Percentiles rank a stretch among this genome's conserved stretches.
These are phyloP conservation scores for Trichoderma sp. DNA, from an alignment of 2,329 filamentous ascomycete species.

Conservation along the genomic window DNA sequence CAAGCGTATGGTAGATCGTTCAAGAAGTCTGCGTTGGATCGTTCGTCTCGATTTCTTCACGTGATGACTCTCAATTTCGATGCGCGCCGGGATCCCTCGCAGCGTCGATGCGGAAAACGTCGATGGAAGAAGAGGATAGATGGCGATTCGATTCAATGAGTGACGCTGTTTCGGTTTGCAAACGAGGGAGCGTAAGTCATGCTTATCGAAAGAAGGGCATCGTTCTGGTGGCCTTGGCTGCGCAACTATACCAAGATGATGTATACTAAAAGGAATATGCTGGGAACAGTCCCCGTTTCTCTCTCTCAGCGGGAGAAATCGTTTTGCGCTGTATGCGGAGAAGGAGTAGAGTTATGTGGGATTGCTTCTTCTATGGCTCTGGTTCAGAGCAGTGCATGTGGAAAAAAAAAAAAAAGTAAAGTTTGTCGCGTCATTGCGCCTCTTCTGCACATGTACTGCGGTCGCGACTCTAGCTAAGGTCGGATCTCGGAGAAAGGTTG, in stretches of 20 bases:
- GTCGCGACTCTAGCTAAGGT: background rate
- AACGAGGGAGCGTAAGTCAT: background rate
- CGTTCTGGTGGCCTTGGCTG: background rate
- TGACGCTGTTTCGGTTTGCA: background rate
- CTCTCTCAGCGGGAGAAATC: background rate
- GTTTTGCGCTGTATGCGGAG: background rate
- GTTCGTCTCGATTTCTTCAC: background rate
- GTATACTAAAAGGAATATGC: background rate
- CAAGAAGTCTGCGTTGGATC: background rate
- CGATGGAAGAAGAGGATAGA: background rate
- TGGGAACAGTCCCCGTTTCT: too few relatives aligned
- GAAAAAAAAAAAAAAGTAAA: background rate
- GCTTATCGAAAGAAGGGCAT: constrained; percentile 6
- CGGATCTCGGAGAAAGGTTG: constrained; percentile 8
- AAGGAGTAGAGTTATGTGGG: background rate
- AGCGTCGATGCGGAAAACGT: background rate
- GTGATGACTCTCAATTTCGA: background rate
- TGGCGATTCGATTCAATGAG: background rate
- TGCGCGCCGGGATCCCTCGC: background rate
- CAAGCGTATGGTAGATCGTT: background rate
- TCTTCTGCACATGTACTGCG: background rate
- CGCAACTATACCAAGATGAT: background rate
- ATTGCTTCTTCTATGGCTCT: background rate
- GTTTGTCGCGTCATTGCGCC: background rate
- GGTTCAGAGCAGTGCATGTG: background rate